Base-by-base conservation (phyloP, 1,139 yeast species). In the Suhomyces taliae region DNA sequence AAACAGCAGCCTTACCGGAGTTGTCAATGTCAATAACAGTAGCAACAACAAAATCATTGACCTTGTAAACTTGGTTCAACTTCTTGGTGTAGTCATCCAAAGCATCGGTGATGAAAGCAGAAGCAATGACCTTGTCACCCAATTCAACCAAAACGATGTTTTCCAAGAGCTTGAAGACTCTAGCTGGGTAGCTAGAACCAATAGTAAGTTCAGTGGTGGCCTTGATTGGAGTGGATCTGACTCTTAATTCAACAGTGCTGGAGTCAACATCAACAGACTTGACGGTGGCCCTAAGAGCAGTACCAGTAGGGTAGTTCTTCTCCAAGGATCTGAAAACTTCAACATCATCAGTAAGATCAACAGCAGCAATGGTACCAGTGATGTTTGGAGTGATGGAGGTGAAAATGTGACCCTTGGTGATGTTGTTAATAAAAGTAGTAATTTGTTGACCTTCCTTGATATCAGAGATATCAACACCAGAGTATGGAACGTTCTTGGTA, bases 91-190 rank as follows among this genome's bases (percentile, higher is more conserved):
- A 89, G 58, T 89, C 87, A 57, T 86, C 81, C 54, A 88, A 73
- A 12, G 95, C 90, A 65, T 90, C 97, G 4, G 95, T 85, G 42
- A 85, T 76, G 61, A 74, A 84, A 4, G 90, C 81, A 52, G 83
- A 76, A 31, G 90, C 97, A 47, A 76, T 72, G 15, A 85, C 73
- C 40, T 74, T 74, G 33, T 76, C 75, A 19, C 89, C 88, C 39
- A 89, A 67, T 53, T 85, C 88, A 40, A 88, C 85, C 50, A 87
- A 67, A 26, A 88, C 83, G 56, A 77, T 82, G 43, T 77, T 76
- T 15, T 81, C 85, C 50, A 79, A 71, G n/a, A 84, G 76, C 58
- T 81, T 85, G 47, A 85, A 62, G 14, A 90, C 73, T 59, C 83
- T 78, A 8, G 85, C 91, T 2, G 95, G 89, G 44, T 86, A 66